These are phyloP conservation scores for Paramecium sexaurelia DNA, from an alignment of 73 alveolate genomes.

Conservation along the genomic window DNA sequence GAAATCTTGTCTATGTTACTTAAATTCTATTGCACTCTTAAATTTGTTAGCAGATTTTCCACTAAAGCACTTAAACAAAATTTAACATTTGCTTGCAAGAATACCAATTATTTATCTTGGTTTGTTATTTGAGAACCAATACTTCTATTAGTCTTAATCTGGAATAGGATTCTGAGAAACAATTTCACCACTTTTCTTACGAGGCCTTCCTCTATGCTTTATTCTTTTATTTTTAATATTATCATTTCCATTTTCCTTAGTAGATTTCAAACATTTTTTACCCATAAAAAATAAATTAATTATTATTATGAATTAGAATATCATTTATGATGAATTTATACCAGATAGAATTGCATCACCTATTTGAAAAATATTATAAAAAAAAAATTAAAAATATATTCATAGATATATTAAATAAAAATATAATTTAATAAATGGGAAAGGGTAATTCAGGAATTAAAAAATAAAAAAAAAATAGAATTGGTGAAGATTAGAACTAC, in stretches of 20 bases:
- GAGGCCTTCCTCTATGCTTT: neutral
- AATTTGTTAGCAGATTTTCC: neutral
- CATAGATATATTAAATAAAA: too few species aligned
- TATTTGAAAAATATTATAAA: too few species aligned
- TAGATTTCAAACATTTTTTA: too few species aligned
- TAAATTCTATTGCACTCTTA: neutral
- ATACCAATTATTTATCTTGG: neutral
- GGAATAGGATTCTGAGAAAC: neutral
- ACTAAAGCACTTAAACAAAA: neutral
- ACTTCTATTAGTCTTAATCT: neutral
- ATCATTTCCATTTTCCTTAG: too few species aligned
- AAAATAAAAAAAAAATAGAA: neutral
- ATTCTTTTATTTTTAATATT: too few species aligned
- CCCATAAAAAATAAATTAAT: too few species aligned
- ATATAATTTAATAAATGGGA: constrained; percentile 6
- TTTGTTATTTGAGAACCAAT: neutral
- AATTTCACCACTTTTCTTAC: neutral
- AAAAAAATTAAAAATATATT: too few species aligned
- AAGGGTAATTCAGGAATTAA: neutral
- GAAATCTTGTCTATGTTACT: neutral
- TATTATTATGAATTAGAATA: too few species aligned
- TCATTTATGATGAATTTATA: too few species aligned
- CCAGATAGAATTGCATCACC: too few species aligned
- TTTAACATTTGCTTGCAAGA: neutral
- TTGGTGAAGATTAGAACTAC: neutral